Evolutionary conservation across 139 green algal species (phyloP).

Genomic region (Marvania coccoides): DNA sequence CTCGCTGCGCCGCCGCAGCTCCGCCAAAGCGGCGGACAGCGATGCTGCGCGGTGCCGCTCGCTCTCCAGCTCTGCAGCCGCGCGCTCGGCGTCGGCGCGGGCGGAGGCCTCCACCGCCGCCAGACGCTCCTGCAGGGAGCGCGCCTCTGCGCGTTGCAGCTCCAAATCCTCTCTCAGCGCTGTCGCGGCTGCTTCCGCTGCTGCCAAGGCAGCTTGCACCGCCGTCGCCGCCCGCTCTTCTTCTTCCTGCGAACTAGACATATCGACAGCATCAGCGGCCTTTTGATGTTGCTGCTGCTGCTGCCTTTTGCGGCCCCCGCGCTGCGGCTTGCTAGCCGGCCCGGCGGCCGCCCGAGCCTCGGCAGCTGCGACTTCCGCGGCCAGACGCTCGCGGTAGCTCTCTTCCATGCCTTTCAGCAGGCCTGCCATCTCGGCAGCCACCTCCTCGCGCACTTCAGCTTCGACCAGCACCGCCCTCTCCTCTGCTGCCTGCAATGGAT

Average conservation of each 20-base stretch:
- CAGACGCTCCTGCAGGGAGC: background rate
- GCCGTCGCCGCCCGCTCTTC: background rate
- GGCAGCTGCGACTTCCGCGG: constrained; percentile 12
- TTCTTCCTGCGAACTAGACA: background rate
- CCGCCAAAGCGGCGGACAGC: background rate
- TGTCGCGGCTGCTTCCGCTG: background rate
- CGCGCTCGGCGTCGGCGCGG: background rate
- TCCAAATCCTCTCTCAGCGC: background rate
- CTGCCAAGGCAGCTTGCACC: background rate
- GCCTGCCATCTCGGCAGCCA: constrained; percentile 44
- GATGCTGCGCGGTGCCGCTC: background rate
- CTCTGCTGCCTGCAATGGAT: constrained; percentile 28
- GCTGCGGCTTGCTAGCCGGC: background rate
- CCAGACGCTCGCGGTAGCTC: constrained; percentile 33
- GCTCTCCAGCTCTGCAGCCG: background rate
- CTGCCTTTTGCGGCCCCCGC: too few species aligned
- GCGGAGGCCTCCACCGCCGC: background rate
- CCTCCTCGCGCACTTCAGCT: constrained; percentile 42
- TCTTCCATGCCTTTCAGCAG: constrained; percentile 51
- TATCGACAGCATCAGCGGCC: background rate
- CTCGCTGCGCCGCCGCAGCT: background rate
- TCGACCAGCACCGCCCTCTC: constrained; percentile 33
- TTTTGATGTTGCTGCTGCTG: too few species aligned
- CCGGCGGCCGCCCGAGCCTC: background rate
- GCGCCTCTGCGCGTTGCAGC: background rate